phyloP scores from a whole-genome alignment of 1,284 basidiomycete genomes.

The Rhodotorula glutinis region DNA sequence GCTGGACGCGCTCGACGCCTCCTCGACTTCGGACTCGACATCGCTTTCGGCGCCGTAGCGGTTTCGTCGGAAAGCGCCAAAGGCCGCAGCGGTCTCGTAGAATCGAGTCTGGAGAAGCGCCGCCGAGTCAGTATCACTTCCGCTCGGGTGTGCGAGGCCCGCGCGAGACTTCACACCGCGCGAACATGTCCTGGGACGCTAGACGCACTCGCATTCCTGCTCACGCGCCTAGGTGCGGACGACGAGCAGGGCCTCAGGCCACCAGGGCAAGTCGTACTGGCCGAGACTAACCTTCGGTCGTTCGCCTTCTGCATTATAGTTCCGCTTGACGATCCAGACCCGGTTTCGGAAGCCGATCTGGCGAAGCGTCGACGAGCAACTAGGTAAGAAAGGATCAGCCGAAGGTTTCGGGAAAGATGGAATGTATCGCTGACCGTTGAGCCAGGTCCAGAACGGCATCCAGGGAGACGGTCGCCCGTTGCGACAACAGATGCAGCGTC shows the following conservation, averaged over 20 bases:
- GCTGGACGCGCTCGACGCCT: background rate
- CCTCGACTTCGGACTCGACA: slow-evolving; percentile 20
- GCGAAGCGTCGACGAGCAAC: slow-evolving; percentile 23
- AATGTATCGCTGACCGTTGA: slow-evolving; percentile 11
- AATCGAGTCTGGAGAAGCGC: slow-evolving; percentile 11
- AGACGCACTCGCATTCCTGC: background rate
- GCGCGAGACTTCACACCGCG: background rate
- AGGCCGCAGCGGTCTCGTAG: slow-evolving; percentile 34
- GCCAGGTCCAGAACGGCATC: slow-evolving; percentile 27
- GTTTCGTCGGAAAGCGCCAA: slow-evolving; percentile 35
- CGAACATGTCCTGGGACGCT: background rate
- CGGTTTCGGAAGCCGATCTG: slow-evolving; percentile 40
- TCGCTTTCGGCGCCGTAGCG: slow-evolving; percentile 37
- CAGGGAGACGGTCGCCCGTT: slow-evolving; percentile 16
- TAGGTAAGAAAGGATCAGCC: background rate
- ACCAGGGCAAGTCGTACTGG: slow-evolving; percentile 31
- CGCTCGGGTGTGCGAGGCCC: too few species aligned
- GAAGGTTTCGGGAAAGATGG: background rate
- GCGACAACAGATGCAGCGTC: slow-evolving; percentile 33
- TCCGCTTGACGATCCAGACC: slow-evolving; percentile 36
- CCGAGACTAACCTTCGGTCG: slow-evolving; percentile 30
- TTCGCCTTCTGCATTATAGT: background rate
- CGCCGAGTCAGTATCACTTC: too few species aligned
- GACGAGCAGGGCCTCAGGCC: slow-evolving; percentile 37
- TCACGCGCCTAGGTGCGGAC: slow-evolving; percentile 22